Conservation (phyloP, 2,329 filamentous ascomycete genomes). For the Grosmannia penicillata region DNA sequence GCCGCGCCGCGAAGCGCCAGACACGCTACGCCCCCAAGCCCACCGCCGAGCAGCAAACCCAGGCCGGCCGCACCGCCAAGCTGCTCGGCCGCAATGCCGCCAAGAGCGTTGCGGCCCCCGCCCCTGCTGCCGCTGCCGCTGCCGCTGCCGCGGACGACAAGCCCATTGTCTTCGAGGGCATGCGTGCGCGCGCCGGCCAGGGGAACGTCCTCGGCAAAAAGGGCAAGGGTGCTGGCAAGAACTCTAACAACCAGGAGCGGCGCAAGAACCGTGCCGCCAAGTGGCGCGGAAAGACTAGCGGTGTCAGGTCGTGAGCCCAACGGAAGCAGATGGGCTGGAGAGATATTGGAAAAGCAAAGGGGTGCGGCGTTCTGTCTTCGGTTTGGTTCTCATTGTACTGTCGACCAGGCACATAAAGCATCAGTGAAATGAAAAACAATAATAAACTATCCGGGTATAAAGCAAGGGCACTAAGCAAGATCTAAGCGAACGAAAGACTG, state of each 20-base stretch:
- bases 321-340: too few relatives aligned
- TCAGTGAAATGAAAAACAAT: too few relatives aligned
- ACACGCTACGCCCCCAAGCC: conserved; percentile 54
- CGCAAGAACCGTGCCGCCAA: conserved; percentile 9
- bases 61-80: conserved; percentile 58
- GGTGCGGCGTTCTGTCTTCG: too few relatives aligned
- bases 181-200: conserved; percentile 53
- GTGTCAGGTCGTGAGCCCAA: too few relatives aligned
- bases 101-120: conserved; percentile 23
- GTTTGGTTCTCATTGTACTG: too few relatives aligned
- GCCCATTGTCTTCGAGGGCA: conserved; percentile 67
- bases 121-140: background rate
- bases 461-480: too few relatives aligned
- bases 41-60: conserved; percentile 50
- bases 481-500: too few relatives aligned
- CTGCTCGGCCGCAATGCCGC: conserved; percentile 49
- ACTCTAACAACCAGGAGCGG: conserved; percentile 29
- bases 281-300: conserved; percentile 7
- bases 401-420: too few relatives aligned
- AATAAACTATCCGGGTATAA: too few relatives aligned
- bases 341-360: too few relatives aligned
- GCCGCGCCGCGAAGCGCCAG: conserved; percentile 14
- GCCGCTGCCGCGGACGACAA: conserved; percentile 17
- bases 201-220: conserved; percentile 18
- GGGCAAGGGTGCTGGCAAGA: conserved; percentile 12